Base-by-base conservation (phyloP, 352 stramenopile species). In the Phytophthora vignae region DNA sequence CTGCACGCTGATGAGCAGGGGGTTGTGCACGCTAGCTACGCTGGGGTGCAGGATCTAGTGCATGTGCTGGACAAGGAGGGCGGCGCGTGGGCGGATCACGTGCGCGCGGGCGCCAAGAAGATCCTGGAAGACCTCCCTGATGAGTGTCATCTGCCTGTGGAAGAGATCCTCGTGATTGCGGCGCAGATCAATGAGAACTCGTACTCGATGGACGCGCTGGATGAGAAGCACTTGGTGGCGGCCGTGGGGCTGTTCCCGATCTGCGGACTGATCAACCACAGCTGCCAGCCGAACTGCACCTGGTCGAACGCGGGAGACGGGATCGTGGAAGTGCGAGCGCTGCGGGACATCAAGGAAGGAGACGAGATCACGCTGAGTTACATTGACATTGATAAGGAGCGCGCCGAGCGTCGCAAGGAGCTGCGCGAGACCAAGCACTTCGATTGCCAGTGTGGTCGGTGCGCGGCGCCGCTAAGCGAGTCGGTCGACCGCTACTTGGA, bases 101-200 rank as follows among this genome's bases (percentile, higher is more conserved):
- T 88, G 25, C 70, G 64, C 10, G 60, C 66, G 33, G 78, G 78
- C 10, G 76, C 76, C 10, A 59, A 42, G 15, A 73, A 60, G 48
- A 71, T 88, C 21, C 27, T 87, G 58, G 65, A 82, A 40, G 53
- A 81, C 38, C 49, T 87, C 1, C 68, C 78, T n/a, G 42, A 63
- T 33, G 76, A 83, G 36, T 82, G 73, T 31, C 68, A 78, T 3
- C 25, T 87, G 31, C 44, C 76, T n/a, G 77, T 84, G 38, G 71
- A 82, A 0, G 81, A 88, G 36, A 69, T 85, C 21, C 56, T 88
- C 11, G 77, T 76, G 9, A 62, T 88, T 36, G 81, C 81, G 0
- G 81, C 76, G 0, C 76, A 83, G 64, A 78, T 88, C 7, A 88
- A 88, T 50, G 81, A 88, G 67, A 88, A 87, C 64, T 62, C 78